These are phyloP conservation scores for Colletotrichum sp. DNA, from an alignment of 2,329 filamentous ascomycete genomes.

Conservation along the genomic window DNA sequence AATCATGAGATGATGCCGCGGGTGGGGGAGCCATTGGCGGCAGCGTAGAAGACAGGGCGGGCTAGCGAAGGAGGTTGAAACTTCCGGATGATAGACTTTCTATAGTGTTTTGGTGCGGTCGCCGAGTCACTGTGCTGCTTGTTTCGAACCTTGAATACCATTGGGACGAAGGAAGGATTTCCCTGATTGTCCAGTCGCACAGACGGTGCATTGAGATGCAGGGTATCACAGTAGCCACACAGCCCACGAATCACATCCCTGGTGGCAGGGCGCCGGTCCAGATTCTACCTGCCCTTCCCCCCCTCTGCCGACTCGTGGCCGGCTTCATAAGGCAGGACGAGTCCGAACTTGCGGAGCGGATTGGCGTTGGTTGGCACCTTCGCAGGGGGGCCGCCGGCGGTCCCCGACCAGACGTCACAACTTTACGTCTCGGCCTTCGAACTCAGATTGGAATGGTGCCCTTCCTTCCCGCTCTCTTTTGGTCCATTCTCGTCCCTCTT, in stretches of 20 bases:
- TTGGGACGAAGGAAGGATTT: slow-evolving; percentile 16
- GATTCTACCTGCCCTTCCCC: not conserved
- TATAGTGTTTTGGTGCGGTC: slow-evolving; percentile 18
- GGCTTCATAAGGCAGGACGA: not conserved
- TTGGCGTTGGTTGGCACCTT: not conserved
- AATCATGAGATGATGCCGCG: slow-evolving; percentile 4
- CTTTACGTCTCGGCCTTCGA: slow-evolving; percentile 14
- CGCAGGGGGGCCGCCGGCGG: not conserved
- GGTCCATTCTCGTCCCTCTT: not conserved
- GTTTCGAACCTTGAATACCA: slow-evolving; percentile 16
- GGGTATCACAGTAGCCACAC: not conserved
- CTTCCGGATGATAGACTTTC: slow-evolving; percentile 17
- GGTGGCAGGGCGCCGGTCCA: not conserved
- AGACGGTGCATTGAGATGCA: slow-evolving; percentile 14
- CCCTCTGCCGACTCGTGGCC: not conserved
- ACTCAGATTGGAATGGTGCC: not conserved
- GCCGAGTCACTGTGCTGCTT: slow-evolving; percentile 3
- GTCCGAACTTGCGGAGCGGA: not conserved
- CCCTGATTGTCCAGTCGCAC: slow-evolving; percentile 12
- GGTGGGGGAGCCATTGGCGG: not conserved
- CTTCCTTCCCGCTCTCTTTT: not conserved
- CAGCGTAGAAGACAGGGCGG: not conserved
- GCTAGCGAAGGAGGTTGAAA: not conserved
- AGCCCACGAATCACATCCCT: not conserved
- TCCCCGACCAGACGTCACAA: not conserved